Evolutionary conservation across 805 yeast species (phyloP).

Genomic region (Monosporozyma solicola): DNA sequence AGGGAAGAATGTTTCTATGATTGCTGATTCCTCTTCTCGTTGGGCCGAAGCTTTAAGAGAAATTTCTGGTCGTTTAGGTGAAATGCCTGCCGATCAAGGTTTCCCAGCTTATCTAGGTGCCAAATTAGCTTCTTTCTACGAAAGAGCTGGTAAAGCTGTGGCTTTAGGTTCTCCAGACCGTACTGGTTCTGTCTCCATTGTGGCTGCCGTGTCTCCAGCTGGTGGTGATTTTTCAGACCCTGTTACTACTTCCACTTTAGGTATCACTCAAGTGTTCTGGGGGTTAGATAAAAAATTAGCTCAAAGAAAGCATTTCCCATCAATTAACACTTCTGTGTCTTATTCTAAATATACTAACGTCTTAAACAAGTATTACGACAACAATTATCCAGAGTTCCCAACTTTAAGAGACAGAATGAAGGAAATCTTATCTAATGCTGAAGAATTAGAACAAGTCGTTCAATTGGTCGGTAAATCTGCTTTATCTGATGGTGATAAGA

Average conservation of each 20-base stretch:
- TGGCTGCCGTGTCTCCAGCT: conserved; percentile 99
- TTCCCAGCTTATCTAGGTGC: conserved; percentile 99
- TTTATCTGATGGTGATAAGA: conserved; percentile 91
- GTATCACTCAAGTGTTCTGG: conserved; percentile 99
- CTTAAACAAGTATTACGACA: conserved; percentile 75
- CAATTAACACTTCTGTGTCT: conserved; percentile 91
- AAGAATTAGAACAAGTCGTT: conserved; percentile 97
- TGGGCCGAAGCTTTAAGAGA: conserved; percentile 99
- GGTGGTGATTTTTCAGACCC: conserved; percentile 99
- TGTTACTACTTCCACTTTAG: conserved; percentile 94
- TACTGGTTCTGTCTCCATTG: conserved; percentile 96
- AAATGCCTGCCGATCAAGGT: conserved; percentile 99
- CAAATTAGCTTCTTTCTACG: conserved; percentile 96
- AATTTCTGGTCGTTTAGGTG: conserved; percentile 99
- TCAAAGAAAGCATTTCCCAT: conserved; percentile 99
- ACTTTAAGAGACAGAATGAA: conserved; percentile 80
- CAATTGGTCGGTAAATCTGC: conserved; percentile 99
- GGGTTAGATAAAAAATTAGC: conserved; percentile 98
- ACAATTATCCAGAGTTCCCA: conserved; percentile 86
- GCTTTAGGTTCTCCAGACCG: conserved; percentile 96
- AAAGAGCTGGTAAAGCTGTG: conserved; percentile 96
- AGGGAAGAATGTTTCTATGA: conserved; percentile 98
- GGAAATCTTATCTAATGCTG: conserved; percentile 94
- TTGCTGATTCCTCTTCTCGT: conserved; percentile 99
- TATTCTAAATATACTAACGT: conserved; percentile 93